Base-by-base conservation (phyloP, 768 basidiomycete genomes). In the Phylloporus rhodoxanthus region DNA sequence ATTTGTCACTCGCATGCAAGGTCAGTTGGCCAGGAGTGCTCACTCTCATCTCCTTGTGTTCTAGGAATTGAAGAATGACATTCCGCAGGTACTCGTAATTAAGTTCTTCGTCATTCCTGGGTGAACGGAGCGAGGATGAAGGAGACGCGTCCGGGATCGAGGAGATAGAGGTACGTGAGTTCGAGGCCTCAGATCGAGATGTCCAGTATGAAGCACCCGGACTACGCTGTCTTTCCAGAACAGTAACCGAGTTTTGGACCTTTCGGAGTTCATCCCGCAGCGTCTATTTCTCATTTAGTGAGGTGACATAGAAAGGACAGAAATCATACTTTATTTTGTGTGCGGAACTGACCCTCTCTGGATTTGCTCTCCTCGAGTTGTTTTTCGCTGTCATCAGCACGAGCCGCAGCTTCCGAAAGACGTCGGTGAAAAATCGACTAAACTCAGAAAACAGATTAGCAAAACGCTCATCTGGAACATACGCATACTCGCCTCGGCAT, bases 11-110 rank as follows among this genome's bases (percentile, higher is more conserved):
- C 34, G 30, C 19, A 43, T 23, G 37, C 13, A 19, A 2, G 5
- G 4, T 32, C 17, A 32, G 20, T 23, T 21, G 33, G n/a, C 17
- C 7, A 45, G 13, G 30, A 37, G 4, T 34, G 72, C 90, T 65
- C 62, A 93, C 93, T 70, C 96, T 78, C 93, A 97, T 97, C 67
- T 98, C 93, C 65, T 95, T 93, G 70, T 97, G 90, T 65, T 99
- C 96, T 43, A 99, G 74, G 72, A 99, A 99, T 66, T 98, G 96
- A 40, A 99, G 67, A 49, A 98, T 91, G 28, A 98, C 88, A 66
- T 98, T 98, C 50, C 96, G 78, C 40, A 99, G 68, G 68, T 99
- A 99, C 70, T 98, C 96, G 8, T 95, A 72, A 61, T 95, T 98
- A 47, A 98, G 80, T 53, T 95, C 95, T 62, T 95, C 94, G 38